These are phyloP conservation scores for Smittium mucronatum DNA, from an alignment of 371 early-diverging fungal genomes.

Conservation along the genomic window DNA sequence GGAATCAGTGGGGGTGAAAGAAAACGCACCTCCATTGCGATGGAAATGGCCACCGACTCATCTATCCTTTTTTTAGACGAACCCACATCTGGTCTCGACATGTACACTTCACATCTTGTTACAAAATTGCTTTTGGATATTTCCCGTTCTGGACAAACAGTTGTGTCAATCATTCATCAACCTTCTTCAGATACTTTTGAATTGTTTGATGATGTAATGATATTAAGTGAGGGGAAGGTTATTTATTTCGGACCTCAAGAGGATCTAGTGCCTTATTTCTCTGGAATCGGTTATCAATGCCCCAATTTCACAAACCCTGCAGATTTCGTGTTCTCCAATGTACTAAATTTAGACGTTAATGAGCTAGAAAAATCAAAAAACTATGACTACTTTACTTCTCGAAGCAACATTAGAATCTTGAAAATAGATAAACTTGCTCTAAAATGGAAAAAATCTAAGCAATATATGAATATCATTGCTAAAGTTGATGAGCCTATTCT, in stretches of 20 bases:
- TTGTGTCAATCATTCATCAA: slow-evolving; percentile 50
- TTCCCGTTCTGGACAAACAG: slow-evolving; percentile 44
- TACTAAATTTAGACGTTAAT: slow-evolving; percentile 22
- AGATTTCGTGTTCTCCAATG: slow-evolving; percentile 42
- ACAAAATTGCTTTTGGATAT: slow-evolving; percentile 42
- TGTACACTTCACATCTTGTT: slow-evolving; percentile 50
- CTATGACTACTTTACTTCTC: not conserved
- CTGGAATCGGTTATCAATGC: slow-evolving; percentile 37
- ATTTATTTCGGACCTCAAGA: slow-evolving; percentile 41
- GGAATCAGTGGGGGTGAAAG: slow-evolving; percentile 78
- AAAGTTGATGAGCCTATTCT: not conserved
- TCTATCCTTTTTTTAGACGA: slow-evolving; percentile 87
- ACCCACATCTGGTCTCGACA: slow-evolving; percentile 83
- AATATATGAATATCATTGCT: not conserved
- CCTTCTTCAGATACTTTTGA: slow-evolving; percentile 47
- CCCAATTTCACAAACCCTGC: slow-evolving; percentile 56
- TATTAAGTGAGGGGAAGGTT: slow-evolving; percentile 42
- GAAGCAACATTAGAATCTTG: not conserved
- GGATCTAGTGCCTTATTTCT: slow-evolving; percentile 36
- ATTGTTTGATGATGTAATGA: slow-evolving; percentile 44
- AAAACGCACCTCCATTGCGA: slow-evolving; percentile 74
- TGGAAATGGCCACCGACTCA: slow-evolving; percentile 80
- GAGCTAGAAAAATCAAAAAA: no score
- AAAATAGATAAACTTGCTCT: not conserved
- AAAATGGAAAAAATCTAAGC: not conserved